phyloP scores from a whole-genome alignment of 1,139 yeast genomes.

The Petasospora fabianii region DNA sequence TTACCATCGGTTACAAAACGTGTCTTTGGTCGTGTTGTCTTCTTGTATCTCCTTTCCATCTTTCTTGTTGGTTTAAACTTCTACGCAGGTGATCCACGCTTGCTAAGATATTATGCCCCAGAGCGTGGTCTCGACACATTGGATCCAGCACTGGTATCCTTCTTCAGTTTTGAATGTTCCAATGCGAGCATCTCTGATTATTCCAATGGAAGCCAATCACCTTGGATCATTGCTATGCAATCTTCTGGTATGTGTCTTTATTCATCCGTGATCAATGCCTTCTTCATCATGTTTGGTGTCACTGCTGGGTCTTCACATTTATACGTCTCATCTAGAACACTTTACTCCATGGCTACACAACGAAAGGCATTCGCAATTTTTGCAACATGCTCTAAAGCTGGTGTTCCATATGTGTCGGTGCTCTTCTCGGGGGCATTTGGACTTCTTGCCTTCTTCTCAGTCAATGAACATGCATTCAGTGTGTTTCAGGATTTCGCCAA shows the following conservation, averaged over 20 bases:
- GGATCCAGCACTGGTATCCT: slow-evolving; percentile 9
- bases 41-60: slow-evolving; percentile 68
- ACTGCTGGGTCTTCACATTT: slow-evolving; percentile 75
- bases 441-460: slow-evolving; percentile 55
- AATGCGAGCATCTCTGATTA: slow-evolving; percentile 4
- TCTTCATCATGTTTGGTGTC: slow-evolving; percentile 70
- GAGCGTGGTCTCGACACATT: slow-evolving; percentile 4
- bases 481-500: slow-evolving; percentile 65
- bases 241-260: slow-evolving; percentile 61
- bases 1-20: slow-evolving; percentile 74
- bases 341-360: slow-evolving; percentile 71
- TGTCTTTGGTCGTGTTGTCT: slow-evolving; percentile 67
- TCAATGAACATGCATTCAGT: slow-evolving; percentile 54
- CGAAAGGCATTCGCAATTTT: slow-evolving; percentile 64
- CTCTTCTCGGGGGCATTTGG: slow-evolving; percentile 60
- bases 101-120: slow-evolving; percentile 46
- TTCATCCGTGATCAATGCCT: slow-evolving; percentile 60
- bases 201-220: slow-evolving; percentile 61
- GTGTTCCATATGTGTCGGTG: slow-evolving; percentile 74
- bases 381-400: slow-evolving; percentile 55
- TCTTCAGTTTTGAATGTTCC: slow-evolving; percentile 27
- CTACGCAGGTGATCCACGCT: slow-evolving; percentile 72
- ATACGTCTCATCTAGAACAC: slow-evolving; percentile 75
- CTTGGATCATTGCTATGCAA: slow-evolving; percentile 80
- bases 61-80: slow-evolving; percentile 68